A percentile compares a stretch with the other conserved stretches of the same genome.
phyloP scores from a whole-genome alignment of 257 asterid species.

The Solanum lignicaule region DNA sequence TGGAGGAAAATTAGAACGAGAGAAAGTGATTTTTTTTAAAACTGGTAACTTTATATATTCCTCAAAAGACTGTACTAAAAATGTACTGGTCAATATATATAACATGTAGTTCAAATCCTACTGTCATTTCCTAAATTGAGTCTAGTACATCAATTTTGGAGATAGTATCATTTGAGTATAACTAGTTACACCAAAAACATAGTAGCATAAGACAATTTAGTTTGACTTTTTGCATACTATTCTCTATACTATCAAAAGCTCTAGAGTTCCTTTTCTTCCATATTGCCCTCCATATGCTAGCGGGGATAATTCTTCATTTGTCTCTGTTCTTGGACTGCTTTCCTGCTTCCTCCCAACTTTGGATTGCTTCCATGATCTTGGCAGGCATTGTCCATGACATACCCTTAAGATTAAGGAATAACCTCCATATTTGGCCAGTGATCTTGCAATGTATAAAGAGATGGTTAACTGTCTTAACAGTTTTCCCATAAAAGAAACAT shows the following conservation, averaged over 20 bases:
- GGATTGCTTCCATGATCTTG: neutral
- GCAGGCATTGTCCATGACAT: neutral
- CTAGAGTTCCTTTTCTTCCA: neutral
- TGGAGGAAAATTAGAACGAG: too few relatives aligned
- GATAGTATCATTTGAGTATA: too few relatives aligned
- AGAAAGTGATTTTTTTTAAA: too few relatives aligned
- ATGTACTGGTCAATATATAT: too few relatives aligned
- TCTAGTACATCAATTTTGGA: too few relatives aligned
- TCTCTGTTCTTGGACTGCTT: neutral
- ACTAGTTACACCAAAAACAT: too few relatives aligned
- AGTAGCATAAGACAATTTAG: too few relatives aligned
- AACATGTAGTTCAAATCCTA: too few relatives aligned
- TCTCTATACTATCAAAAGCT: neutral
- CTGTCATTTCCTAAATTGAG: too few relatives aligned
- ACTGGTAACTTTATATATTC: too few relatives aligned
- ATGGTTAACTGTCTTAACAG: neutral
- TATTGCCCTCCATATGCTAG: neutral
- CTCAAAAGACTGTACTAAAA: too few relatives aligned
- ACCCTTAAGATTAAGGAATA: neutral
- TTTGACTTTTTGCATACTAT: too few relatives aligned
- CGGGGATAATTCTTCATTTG: neutral
- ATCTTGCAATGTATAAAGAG: neutral
- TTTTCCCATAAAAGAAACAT: neutral
- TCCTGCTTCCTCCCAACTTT: neutral
- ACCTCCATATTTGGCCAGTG: neutral